Base-by-base conservation (phyloP, 139 green algal species). In the Chlorella sp. region DNA sequence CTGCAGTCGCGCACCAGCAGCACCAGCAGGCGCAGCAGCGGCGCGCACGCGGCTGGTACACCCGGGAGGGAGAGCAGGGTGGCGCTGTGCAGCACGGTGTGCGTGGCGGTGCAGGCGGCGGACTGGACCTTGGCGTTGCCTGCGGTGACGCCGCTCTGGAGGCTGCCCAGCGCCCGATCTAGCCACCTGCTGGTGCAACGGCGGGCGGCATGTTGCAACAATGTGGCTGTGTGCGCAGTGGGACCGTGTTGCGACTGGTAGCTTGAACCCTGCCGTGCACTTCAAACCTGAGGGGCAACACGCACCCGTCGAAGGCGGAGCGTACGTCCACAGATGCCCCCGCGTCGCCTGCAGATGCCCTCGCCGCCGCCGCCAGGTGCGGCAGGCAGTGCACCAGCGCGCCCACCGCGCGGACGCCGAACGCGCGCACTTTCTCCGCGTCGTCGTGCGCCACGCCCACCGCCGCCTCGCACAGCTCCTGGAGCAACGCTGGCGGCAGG, bases 61-160 rank as follows among this genome's bases (percentile, higher is more conserved):
- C 69, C 34, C 0, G 71, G 66, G 32, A 62, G 27, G 30, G 24
- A 22, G 63, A 75, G 51, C 60, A 77, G 63, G 1, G 2, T 5
- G 23, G 22, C 30, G 74, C 87, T 90, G 5, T 42, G 35, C 1
- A 88, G 69, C 36, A 88, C 63, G 0, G 63, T 68, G 0, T 61
- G 71, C 0, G 74, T 70, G 30, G 86, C 84, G 66, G 76, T 81
- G 63, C 82, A 88, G 0, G 86, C 83, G 31, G 90, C 88, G 82
- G 84, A 93, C 69, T 88, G 83, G 29, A 87, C 85, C 73, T 91
- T 93, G 49, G 84, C 79, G 61, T 81, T 83, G 60, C 85, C 80
- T 0, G 84, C 81, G 26, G 82, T 81, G 22, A 91, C 67, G 69
- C 82, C 77, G 0, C 77, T 85, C 67, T 85, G 77, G 49, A 91